A percentile compares a stretch with the other conserved stretches of the same genome.
Conservation (phyloP, 179 eudicot genomes). For the Beta macrorhiza region DNA sequence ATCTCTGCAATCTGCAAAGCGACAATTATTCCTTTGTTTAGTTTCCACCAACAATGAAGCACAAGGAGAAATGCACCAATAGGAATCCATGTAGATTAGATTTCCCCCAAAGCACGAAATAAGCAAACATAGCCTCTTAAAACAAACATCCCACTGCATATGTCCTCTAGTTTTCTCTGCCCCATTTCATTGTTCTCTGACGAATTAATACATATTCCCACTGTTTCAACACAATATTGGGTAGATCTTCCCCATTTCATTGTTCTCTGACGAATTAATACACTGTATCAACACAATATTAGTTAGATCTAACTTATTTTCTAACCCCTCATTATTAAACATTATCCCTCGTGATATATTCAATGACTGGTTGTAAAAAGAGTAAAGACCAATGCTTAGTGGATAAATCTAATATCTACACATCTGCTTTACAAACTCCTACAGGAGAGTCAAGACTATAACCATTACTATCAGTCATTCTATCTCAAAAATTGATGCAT, state of each 20-base stretch:
- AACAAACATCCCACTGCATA: background rate
- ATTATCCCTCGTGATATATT: background rate
- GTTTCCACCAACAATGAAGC: slow-evolving; percentile 2
- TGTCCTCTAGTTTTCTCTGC: background rate
- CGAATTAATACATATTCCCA: background rate
- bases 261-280: background rate
- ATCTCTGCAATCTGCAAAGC: slow-evolving; percentile 51
- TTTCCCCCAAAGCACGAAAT: background rate
- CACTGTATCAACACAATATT: background rate
- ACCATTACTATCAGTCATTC: background rate
- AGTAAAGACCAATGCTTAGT: background rate
- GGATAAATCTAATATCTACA: background rate
- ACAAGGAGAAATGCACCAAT: background rate
- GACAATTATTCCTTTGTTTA: background rate
- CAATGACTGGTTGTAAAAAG: background rate
- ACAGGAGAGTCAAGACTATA: background rate
- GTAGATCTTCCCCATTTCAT: background rate
- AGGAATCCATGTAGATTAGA: background rate
- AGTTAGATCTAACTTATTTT: background rate
- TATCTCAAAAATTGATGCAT: too few relatives aligned
- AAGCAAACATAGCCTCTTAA: background rate
- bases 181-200: background rate
- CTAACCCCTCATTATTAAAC: background rate
- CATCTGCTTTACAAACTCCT: background rate
- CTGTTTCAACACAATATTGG: background rate